Conservation (phyloP, 1,139 yeast species). For the Barnettozyma hawaiiensis region DNA sequence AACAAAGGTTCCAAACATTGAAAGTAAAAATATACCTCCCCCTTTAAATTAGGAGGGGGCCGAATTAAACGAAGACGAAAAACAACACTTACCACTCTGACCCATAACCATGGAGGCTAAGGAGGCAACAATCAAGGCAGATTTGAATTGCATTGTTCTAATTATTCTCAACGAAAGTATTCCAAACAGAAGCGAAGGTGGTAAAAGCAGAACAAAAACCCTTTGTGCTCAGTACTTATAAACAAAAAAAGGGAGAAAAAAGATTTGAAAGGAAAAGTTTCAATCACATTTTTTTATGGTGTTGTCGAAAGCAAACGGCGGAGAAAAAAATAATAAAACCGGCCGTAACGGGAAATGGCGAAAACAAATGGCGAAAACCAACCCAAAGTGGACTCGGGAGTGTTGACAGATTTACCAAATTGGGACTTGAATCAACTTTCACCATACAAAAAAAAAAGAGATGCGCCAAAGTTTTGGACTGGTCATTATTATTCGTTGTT, state of each 20-base stretch:
- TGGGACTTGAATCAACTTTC: too few relatives aligned
- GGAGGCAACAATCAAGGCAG: constrained; percentile 43
- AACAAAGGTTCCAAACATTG: too few relatives aligned
- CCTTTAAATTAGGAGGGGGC: neutral
- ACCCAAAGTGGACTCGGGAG: neutral
- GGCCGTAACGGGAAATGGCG: neutral
- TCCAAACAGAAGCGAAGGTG: neutral
- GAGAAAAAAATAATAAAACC: neutral
- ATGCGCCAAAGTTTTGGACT: too few relatives aligned
- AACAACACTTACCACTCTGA: constrained; percentile 36
- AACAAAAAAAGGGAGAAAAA: neutral
- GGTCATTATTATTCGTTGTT: too few relatives aligned
- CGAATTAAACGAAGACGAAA: neutral
- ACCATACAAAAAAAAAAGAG: too few relatives aligned
- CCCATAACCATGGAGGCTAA: constrained; percentile 32
- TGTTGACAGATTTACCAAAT: neutral
- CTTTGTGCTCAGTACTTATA: neutral
- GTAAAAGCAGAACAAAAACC: neutral
- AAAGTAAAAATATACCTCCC: neutral
- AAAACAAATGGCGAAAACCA: neutral
- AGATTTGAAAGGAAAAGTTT: constrained; percentile 4
- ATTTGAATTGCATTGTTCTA: constrained; percentile 44
- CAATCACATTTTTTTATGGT: neutral
- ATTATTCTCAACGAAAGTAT: constrained; percentile 2
- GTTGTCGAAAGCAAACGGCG: neutral